A percentile compares a stretch with the other conserved stretches of the same genome.
Conservation (phyloP, 78 protist species). For the Polysphondylium violaceum region DNA sequence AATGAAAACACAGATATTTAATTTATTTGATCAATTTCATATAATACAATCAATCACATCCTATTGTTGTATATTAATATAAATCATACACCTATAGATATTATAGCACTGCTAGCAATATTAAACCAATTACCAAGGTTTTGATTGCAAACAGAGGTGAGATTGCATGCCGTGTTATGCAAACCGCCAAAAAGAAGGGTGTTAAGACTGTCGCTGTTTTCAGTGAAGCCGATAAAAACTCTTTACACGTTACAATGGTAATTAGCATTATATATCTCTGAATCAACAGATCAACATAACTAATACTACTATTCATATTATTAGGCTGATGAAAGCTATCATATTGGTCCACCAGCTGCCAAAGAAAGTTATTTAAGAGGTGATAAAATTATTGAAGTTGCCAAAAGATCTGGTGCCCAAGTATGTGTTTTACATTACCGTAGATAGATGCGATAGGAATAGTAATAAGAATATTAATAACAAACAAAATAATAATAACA, state of each 20-base stretch:
- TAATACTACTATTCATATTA: too few species aligned
- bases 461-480: too few species aligned
- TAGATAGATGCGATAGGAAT: neutral
- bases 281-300: too few species aligned
- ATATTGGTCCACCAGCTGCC: conserved; percentile 85
- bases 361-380: conserved; percentile 80
- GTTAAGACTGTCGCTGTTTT: conserved; percentile 93
- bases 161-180: conserved; percentile 94
- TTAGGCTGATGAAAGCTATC: conserved; percentile 89
- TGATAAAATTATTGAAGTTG: conserved; percentile 87
- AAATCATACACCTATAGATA: neutral
- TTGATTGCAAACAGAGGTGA: conserved; percentile 95
- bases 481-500: neutral
- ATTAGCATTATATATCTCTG: too few species aligned
- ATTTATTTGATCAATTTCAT: too few species aligned
- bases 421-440: neutral
- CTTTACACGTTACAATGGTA: conserved; percentile 83
- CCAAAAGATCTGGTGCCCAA: conserved; percentile 84
- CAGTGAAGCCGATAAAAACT: conserved; percentile 90
- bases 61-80: too few species aligned
- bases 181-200: conserved; percentile 88
- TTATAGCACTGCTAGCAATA: neutral
- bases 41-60: too few species aligned
- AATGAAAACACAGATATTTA: too few species aligned
- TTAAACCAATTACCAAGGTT: conserved; percentile 84